Conservation (phyloP, 2,329 filamentous ascomycete species). For the Seiridium unicorne region DNA sequence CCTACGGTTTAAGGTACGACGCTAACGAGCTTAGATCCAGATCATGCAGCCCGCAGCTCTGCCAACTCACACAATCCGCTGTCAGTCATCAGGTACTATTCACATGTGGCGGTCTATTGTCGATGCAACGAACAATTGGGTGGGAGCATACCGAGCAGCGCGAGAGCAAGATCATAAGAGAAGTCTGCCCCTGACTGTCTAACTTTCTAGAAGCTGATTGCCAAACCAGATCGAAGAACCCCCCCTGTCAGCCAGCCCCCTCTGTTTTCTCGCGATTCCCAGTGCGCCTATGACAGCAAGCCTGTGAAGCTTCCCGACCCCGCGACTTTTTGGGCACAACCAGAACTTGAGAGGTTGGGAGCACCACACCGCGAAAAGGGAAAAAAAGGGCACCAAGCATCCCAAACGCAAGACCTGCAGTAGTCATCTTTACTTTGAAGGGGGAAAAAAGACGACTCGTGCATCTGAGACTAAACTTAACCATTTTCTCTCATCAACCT, state of each 20-base stretch:
- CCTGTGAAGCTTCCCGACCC: constrained; percentile 3
- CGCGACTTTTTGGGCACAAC: constrained; percentile 8
- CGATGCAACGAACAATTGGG: neutral
- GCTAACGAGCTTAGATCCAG: neutral
- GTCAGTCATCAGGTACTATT: constrained; percentile 1
- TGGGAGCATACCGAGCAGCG: neutral
- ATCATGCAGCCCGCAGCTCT: neutral
- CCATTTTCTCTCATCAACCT: neutral
- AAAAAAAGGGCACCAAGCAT: neutral
- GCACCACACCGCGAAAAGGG: neutral
- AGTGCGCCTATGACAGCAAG: constrained; percentile 6
- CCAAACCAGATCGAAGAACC: neutral
- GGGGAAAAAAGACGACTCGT: neutral
- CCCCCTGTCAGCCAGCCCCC: constrained; percentile 5
- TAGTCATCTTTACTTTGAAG: neutral
- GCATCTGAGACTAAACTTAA: neutral
- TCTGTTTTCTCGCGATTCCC: constrained; percentile 6
- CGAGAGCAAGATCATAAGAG: neutral
- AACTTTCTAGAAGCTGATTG: neutral
- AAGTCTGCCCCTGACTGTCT: neutral
- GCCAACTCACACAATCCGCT: constrained; percentile 5
- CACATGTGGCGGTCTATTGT: neutral
- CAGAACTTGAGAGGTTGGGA: constrained; percentile 4
- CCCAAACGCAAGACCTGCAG: constrained; percentile 4
- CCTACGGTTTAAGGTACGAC: neutral